Percentiles rank a stretch among this genome's conserved stretches.
These are phyloP conservation scores for Sclerotinia spermophila DNA, from an alignment of 2,329 filamentous ascomycete genomes.

Conservation along the genomic window DNA sequence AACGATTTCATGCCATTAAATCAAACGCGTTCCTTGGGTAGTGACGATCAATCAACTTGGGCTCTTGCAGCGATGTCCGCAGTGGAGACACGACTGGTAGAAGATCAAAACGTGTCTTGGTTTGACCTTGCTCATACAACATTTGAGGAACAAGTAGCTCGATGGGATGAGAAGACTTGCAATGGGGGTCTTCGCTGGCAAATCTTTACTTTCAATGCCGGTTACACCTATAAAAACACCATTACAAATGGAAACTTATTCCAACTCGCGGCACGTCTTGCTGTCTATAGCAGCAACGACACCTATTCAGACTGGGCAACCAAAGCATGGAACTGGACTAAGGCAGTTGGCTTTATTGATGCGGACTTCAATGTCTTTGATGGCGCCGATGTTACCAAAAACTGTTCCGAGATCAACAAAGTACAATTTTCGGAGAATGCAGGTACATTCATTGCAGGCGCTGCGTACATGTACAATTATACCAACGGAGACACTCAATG, in stretches of 20 bases:
- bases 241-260: constrained; percentile 63
- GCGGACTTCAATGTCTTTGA: constrained; percentile 60
- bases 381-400: constrained; percentile 51
- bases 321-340: constrained; percentile 61
- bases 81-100: constrained; percentile 59
- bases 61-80: constrained; percentile 64
- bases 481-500: constrained; percentile 41
- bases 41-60: constrained; percentile 72
- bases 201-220: constrained; percentile 68
- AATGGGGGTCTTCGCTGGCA: constrained; percentile 73
- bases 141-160: constrained; percentile 63
- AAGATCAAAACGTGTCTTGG: constrained; percentile 49
- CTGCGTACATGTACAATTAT: constrained; percentile 64
- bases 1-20: constrained; percentile 58
- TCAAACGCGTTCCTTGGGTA: constrained; percentile 58
- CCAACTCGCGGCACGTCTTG: constrained; percentile 65
- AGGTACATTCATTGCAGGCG: constrained; percentile 58
- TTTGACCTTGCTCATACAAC: constrained; percentile 57
- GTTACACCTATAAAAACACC: constrained; percentile 70
- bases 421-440: constrained; percentile 66
- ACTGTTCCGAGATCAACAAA: constrained; percentile 59
- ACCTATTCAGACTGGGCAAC: constrained; percentile 62
- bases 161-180: constrained; percentile 62
- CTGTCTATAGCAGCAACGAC: constrained; percentile 63
- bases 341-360: constrained; percentile 54